A percentile compares a stretch with the other conserved stretches of the same genome.
Evolutionary conservation across 1,284 basidiomycete genomes (phyloP).

Genomic region (Macrocybe sp.): DNA sequence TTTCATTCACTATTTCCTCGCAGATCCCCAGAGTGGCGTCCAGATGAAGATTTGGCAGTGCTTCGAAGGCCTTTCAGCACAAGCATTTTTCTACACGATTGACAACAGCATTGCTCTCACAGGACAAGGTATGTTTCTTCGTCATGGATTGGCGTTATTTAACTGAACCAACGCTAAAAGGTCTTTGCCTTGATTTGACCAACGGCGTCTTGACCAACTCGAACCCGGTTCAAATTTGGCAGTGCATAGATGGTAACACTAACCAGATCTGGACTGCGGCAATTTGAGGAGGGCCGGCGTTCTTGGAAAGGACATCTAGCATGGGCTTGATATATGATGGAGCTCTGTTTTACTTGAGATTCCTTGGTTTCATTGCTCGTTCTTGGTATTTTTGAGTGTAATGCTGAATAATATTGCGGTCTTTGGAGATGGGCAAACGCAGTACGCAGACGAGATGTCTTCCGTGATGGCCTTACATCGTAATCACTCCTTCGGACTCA

Average conservation of each 20-base stretch:
- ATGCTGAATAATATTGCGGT: too few species aligned
- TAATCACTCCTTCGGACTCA: too few species aligned
- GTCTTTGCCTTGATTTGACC: constrained; percentile 15
- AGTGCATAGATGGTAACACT: constrained; percentile 1
- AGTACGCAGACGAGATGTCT: too few species aligned
- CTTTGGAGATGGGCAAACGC: too few species aligned
- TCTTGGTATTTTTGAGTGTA: too few species aligned
- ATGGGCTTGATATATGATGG: too few species aligned
- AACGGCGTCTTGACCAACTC: constrained; percentile 2
- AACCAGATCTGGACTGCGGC: constrained; percentile 4
- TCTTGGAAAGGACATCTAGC: too few species aligned
- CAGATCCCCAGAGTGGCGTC: constrained; percentile 17
- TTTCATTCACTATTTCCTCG: too few species aligned
- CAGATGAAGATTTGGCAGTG: constrained; percentile 20
- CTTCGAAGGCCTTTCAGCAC: constrained; percentile 15
- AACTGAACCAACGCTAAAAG: not conserved
- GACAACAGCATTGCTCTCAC: constrained; percentile 13
- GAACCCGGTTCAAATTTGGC: constrained; percentile 1
- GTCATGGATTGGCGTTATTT: not conserved
- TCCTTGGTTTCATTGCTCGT: too few species aligned
- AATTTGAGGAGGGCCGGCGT: too few species aligned
- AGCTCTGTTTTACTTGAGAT: too few species aligned
- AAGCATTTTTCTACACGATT: constrained; percentile 17
- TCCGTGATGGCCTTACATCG: too few species aligned
- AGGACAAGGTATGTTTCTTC: constrained; percentile 8